A percentile compares a stretch with the other conserved stretches of the same genome.
These are phyloP conservation scores for Cytospora leucostoma DNA, from an alignment of 2,329 filamentous ascomycete species.

Conservation along the genomic window DNA sequence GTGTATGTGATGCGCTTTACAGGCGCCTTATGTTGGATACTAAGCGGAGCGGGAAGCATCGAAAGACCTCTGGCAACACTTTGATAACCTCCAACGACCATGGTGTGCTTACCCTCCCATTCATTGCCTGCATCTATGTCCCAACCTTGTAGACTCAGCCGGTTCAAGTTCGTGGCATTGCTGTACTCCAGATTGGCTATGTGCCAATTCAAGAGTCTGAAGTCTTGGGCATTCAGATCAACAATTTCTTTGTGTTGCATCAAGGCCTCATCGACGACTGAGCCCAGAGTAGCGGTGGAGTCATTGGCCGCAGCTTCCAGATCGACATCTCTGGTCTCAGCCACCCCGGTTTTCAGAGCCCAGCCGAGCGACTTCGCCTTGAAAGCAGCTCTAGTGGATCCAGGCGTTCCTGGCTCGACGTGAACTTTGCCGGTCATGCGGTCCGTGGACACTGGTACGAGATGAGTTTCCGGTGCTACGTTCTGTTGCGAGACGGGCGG, in stretches of 20 bases:
- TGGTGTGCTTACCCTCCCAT: conserved; percentile 91
- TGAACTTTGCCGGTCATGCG: conserved; percentile 73
- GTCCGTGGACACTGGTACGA: conserved; percentile 66
- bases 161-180: conserved; percentile 85
- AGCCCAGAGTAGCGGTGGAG: conserved; percentile 75
- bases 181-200: conserved; percentile 98
- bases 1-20: conserved; percentile 74
- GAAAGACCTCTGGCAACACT: conserved; percentile 87
- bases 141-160: conserved; percentile 87
- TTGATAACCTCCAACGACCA: conserved; percentile 92
- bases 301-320: conserved; percentile 65
- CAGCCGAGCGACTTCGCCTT: conserved; percentile 84
- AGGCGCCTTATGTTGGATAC: conserved; percentile 71
- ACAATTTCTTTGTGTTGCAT: conserved; percentile 82
- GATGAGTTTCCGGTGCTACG: conserved; percentile 53
- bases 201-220: conserved; percentile 95
- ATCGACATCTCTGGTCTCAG: conserved; percentile 67
- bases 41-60: conserved; percentile 72
- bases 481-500: conserved; percentile 56
- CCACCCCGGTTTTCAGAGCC: conserved; percentile 66
- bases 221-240: conserved; percentile 80
- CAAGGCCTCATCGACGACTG: conserved; percentile 91
- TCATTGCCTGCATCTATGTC: conserved; percentile 98
- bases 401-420: conserved; percentile 67
- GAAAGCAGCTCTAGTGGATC: conserved; percentile 71